Conservation (phyloP, 2,329 filamentous ascomycete genomes). For the Fusarium hostae region DNA sequence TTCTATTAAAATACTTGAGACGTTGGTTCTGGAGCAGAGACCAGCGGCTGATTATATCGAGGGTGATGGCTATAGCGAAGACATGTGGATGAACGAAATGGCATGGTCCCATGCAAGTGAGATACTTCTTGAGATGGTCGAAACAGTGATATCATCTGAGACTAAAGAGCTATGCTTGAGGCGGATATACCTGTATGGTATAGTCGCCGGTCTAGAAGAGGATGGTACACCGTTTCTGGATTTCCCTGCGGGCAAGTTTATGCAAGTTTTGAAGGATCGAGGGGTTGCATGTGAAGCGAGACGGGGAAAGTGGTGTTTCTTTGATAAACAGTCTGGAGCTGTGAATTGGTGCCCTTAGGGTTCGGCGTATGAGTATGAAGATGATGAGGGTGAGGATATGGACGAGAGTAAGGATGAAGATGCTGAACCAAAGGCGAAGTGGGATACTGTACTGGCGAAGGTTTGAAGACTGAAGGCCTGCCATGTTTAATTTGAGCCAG, state of each 20-base stretch:
- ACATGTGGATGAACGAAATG: not conserved
- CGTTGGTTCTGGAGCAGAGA: not conserved
- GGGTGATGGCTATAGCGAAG: not conserved
- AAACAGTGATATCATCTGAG: not conserved
- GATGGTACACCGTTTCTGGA: not conserved
- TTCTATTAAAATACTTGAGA: not conserved
- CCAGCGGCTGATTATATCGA: not conserved
- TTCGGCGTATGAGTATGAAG: not conserved
- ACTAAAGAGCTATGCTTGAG: not conserved
- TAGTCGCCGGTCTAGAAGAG: rapidly evolving
- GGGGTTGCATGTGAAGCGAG: slow-evolving; percentile 19
- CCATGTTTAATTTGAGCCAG: too few species aligned
- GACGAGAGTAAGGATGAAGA: not conserved
- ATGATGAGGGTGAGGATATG: not conserved
- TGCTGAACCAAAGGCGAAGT: not conserved
- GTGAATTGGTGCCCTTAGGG: not conserved
- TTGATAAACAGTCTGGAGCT: not conserved
- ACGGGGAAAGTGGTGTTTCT: slow-evolving; percentile 21
- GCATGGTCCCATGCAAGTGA: not conserved
- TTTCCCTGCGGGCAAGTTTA: not conserved
- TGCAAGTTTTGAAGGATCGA: not conserved
- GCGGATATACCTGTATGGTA: slow-evolving; percentile 17
- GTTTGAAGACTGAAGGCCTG: rapidly evolving
- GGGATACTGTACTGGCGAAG: not conserved
- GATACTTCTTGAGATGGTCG: not conserved